Percentiles rank a stretch among this genome's conserved stretches.
Conservation (phyloP, 441 rosid genomes). For the Pelargonium fulgidum region DNA sequence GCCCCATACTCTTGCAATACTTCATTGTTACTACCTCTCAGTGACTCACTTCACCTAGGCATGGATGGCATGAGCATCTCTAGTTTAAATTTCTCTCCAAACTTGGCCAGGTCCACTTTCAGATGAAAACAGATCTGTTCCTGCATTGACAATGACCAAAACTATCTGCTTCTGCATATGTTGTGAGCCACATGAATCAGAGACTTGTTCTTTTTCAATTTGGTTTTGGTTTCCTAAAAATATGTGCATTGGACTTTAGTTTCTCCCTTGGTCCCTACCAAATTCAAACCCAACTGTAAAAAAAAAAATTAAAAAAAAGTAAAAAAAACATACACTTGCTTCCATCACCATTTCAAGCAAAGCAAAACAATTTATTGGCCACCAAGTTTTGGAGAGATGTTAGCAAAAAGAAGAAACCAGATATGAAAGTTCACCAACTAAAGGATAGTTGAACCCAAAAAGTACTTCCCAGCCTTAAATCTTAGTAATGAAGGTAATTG, state of each 20-base stretch:
- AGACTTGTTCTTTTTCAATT: background rate
- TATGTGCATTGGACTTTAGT: background rate
- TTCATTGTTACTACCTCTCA: no score
- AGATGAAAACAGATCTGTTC: background rate
- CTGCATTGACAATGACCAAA: slow-evolving; percentile 1
- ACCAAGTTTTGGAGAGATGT: background rate
- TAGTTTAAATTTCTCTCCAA: background rate
- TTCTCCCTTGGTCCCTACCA: background rate
- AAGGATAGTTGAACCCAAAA: background rate
- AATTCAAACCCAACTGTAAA: slow-evolving; percentile 1
- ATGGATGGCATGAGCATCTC: background rate
- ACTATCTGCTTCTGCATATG: background rate
- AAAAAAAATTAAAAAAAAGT: background rate
- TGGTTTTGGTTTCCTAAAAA: background rate
- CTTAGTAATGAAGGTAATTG: background rate
- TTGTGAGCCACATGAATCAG: background rate
- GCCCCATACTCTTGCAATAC: background rate
- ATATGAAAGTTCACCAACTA: slow-evolving; percentile 8
- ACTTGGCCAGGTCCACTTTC: background rate
- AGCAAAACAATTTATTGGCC: background rate
- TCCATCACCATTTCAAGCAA: background rate
- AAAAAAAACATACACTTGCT: background rate
- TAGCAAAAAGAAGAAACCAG: slow-evolving; percentile 5
- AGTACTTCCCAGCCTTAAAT: background rate
- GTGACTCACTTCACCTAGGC: background rate